Evolutionary conservation across 2,329 filamentous ascomycete genomes (phyloP).

Genomic region (Lasiodiplodia sp.): DNA sequence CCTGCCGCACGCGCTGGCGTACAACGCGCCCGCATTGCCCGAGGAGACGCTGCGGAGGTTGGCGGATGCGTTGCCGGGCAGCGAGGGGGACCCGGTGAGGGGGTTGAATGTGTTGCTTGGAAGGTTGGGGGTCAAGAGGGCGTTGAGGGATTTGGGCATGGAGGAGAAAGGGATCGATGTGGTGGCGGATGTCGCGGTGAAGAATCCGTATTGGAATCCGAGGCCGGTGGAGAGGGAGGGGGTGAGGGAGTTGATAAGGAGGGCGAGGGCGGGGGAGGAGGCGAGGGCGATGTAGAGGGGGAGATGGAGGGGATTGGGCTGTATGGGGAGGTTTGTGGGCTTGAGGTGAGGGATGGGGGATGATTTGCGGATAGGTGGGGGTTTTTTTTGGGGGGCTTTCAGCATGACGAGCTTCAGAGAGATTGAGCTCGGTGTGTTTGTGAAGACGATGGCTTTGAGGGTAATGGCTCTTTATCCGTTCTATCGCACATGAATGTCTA

Average conservation of each 20-base stretch:
- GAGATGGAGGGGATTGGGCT: not conserved
- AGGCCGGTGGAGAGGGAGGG: slow-evolving; percentile 59
- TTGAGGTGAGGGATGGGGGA: too few species aligned
- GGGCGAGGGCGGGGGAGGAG: slow-evolving; percentile 68
- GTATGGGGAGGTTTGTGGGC: too few species aligned
- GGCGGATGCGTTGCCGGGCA: slow-evolving; percentile 62
- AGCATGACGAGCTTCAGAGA: too few species aligned
- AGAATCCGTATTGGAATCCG: slow-evolving; percentile 68
- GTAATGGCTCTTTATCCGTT: too few species aligned
- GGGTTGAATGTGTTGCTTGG: slow-evolving; percentile 8
- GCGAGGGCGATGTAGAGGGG: slow-evolving; percentile 57
- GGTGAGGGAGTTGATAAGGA: slow-evolving; percentile 63
- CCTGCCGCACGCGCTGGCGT: slow-evolving; percentile 68
- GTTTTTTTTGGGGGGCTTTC: too few species aligned
- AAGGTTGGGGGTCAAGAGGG: slow-evolving; percentile 60
- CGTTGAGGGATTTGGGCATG: slow-evolving; percentile 57
- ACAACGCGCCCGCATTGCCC: slow-evolving; percentile 65
- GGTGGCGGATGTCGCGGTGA: slow-evolving; percentile 65
- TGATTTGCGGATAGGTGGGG: too few species aligned
- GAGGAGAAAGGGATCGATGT: slow-evolving; percentile 67
- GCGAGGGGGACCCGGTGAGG: slow-evolving; percentile 55
- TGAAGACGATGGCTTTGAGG: too few species aligned
- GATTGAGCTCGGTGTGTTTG: too few species aligned
- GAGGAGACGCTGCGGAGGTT: slow-evolving; percentile 59
- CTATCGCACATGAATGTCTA: too few species aligned